Conservation (phyloP, 2,329 filamentous ascomycete genomes). For the Ophiostoma piceae region DNA sequence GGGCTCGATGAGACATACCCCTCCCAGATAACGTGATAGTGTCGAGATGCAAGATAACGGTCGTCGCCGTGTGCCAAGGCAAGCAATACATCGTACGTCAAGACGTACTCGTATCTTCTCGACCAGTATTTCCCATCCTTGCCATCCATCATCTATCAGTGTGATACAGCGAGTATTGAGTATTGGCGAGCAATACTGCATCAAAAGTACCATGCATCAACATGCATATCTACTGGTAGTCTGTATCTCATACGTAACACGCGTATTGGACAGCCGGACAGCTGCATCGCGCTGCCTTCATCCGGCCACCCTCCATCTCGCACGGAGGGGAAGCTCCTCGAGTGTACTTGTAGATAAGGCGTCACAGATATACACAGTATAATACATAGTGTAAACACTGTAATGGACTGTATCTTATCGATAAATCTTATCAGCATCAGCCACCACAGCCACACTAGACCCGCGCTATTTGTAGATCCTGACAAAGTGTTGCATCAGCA, state of each 20-base stretch:
- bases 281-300: neutral
- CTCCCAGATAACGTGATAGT: neutral
- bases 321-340: neutral
- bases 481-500: slow-evolving; percentile 26
- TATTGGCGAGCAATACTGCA: slow-evolving; percentile 3
- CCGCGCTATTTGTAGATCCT: neutral
- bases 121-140: too few species aligned
- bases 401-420: neutral
- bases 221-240: neutral
- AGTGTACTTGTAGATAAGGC: neutral
- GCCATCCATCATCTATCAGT: neutral
- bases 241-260: neutral
- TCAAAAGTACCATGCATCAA: neutral
- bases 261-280: neutral
- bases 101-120: too few species aligned
- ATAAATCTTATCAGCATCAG: neutral
- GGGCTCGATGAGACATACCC: slow-evolving; percentile 10
- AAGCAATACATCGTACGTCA: neutral
- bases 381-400: neutral
- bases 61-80: neutral
- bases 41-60: neutral
- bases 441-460: slow-evolving; percentile 2
- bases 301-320: neutral
- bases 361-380: neutral
- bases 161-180: neutral